Base-by-base conservation (phyloP, 805 yeast species). In the Pichia scutulata region DNA sequence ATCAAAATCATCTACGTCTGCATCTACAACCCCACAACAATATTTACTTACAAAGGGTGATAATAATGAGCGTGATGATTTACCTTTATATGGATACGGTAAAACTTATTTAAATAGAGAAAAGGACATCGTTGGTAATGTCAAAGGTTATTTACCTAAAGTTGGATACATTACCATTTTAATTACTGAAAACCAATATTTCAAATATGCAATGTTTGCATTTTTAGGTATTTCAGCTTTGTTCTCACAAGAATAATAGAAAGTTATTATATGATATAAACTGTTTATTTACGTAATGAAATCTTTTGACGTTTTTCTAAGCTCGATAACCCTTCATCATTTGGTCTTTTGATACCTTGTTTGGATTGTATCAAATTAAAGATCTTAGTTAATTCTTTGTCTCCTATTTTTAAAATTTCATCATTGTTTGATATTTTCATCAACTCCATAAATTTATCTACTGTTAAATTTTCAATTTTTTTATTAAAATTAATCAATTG, bases 31-130 rank as follows among this genome's bases (percentile, higher is more conserved):
- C 42, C 52, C 28, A 3, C 44, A 55, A 33, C 97, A 90, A 67
- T 71, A 83, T 46, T 67, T 93, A 46, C 75, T 93, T 53, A 93
- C 99, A 1, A 93, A 93, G 67, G 99, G 99, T 66, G 99, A 93
- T 67, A 93, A 93, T 66, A 93, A 93, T 64, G 87, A 90, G 4
- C 82, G 86, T 47, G 95, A 93, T 67, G 99, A 93, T 67, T 74
- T 93, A 57, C 84, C 88, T 16, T 74, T 93, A 43, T 93, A 93
- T 64, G 86, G 89, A 1, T 75, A 79, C 56, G 81, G 79, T 49
- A 90, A 88, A 61, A 72, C 72, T 44, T 93, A 93, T 60, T 72
- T 93, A 60, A 82, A 87, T 59, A 82, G 90, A 55, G 76, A 81
- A 40, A 73, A 70, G 14, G 98, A 93, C 62, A 76, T 93, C 47